Conservation (phyloP, 306 rosid species). For the Corylus americana region DNA sequence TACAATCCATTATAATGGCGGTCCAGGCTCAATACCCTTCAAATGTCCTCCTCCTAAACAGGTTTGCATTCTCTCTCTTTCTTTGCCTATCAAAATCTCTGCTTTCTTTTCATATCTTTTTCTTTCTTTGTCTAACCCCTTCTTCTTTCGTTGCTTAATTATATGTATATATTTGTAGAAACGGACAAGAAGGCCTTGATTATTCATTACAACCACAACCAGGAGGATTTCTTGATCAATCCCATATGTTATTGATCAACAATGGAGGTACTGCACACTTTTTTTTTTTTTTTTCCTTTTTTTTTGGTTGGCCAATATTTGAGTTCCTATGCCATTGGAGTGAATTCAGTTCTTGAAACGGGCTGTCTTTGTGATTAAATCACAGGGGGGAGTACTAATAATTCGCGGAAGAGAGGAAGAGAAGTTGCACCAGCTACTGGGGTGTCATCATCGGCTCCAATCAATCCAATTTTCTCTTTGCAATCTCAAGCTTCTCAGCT, state of each 20-base stretch:
- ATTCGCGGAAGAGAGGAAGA: slow-evolving; percentile 77
- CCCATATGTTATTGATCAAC: slow-evolving; percentile 69
- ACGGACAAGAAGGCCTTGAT: slow-evolving; percentile 67
- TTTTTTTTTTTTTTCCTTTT: too few species aligned
- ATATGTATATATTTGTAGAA: slow-evolving; percentile 39
- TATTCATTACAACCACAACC: slow-evolving; percentile 65
- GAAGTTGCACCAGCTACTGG: slow-evolving; percentile 46
- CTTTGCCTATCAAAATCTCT: background rate
- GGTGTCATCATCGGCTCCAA: slow-evolving; percentile 29
- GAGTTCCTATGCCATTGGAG: background rate
- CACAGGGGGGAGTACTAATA: slow-evolving; percentile 35
- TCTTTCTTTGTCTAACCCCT: background rate
- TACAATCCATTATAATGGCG: slow-evolving; percentile 51
- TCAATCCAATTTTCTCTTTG: slow-evolving; percentile 47
- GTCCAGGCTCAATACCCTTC: slow-evolving; percentile 99
- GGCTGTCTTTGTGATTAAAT: background rate
- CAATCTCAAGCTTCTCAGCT: slow-evolving; percentile 69
- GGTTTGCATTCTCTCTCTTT: slow-evolving; percentile 42
- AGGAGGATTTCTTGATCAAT: slow-evolving; percentile 63
- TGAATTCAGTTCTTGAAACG: slow-evolving; percentile 1
- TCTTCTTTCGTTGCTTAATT: background rate
- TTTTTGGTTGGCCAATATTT: background rate
- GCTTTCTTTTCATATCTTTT: background rate
- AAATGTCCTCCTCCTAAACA: slow-evolving; percentile 68
- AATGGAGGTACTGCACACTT: slow-evolving; percentile 46